Conservation (phyloP, 2,329 filamentous ascomycete genomes). For the Epicoccum nigrum region DNA sequence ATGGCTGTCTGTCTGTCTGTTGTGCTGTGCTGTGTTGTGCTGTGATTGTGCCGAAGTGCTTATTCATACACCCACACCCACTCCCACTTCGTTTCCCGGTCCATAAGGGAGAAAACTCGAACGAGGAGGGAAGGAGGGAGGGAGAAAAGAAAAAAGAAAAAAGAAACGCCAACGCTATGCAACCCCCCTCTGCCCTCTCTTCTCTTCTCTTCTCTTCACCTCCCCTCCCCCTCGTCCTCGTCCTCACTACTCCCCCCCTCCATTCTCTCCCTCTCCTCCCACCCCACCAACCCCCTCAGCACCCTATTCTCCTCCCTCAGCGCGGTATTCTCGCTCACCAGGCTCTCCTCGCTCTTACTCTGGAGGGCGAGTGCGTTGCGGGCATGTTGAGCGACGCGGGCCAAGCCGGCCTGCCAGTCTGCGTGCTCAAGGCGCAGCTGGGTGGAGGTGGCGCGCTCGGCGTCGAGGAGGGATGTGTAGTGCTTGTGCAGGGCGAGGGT, state of each 20-base stretch:
- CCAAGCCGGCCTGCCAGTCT: conserved; percentile 56
- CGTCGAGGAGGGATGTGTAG: conserved; percentile 53
- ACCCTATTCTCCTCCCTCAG: conserved; percentile 57
- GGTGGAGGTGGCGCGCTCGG: conserved; percentile 52
- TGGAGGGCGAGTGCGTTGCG: conserved; percentile 48
- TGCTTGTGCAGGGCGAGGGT: conserved; percentile 55
- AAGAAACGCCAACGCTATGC: conserved; percentile 35
- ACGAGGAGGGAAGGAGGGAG: no score
- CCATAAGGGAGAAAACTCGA: no score
- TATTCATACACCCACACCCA: no score
- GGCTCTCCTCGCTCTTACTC: conserved; percentile 46
- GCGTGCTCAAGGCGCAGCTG: conserved; percentile 56
- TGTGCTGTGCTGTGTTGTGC: neutral
- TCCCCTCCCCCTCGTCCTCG: conserved; percentile 35
- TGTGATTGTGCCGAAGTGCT: no score
- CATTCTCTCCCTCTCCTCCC: conserved; percentile 51
- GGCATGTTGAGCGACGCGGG: conserved; percentile 52
- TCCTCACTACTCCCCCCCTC: conserved; percentile 50
- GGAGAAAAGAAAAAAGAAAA: no score
- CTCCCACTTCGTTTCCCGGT: no score
- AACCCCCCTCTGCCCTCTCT: neutral
- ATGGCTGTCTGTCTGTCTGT: no score
- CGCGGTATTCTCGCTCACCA: conserved; percentile 48
- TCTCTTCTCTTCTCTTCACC: neutral
- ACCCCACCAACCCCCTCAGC: conserved; percentile 53